Evolutionary conservation across 495 filamentous ascomycete genomes (phyloP).

Genomic region (Aspergillus taichungensis): DNA sequence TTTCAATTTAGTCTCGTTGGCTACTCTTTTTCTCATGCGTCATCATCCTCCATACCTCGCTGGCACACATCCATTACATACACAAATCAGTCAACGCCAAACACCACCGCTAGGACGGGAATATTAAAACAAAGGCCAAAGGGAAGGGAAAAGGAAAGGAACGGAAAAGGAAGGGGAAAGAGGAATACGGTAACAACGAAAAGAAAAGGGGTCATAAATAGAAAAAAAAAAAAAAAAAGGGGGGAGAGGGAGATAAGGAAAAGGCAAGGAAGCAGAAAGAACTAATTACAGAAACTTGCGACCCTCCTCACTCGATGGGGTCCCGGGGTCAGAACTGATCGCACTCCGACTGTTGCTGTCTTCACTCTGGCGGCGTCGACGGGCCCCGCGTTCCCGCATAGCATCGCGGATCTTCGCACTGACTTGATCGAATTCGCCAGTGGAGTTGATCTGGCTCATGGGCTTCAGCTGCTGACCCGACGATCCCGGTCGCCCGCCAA

Average conservation of each 20-base stretch:
- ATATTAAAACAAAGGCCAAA: neutral
- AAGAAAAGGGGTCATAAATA: neutral
- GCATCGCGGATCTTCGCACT: slow-evolving; percentile 77
- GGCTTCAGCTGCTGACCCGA: slow-evolving; percentile 57
- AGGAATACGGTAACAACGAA: neutral
- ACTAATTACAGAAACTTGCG: slow-evolving; percentile 33
- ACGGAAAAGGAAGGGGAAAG: neutral
- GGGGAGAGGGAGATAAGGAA: neutral
- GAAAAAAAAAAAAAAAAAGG: too few relatives aligned
- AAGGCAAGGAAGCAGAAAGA: neutral
- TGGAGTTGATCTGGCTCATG: slow-evolving; percentile 63
- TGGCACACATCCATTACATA: slow-evolving; percentile 3
- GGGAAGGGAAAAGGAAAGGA: neutral
- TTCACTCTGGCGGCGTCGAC: slow-evolving; percentile 59
- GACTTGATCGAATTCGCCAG: slow-evolving; percentile 71
- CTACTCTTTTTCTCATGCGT: neutral
- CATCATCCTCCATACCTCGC: neutral
- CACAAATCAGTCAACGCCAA: slow-evolving; percentile 4
- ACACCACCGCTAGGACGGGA: slow-evolving; percentile 11
- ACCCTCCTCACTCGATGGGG: slow-evolving; percentile 36
- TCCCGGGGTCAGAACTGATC: slow-evolving; percentile 34
- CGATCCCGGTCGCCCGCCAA: slow-evolving; percentile 47
- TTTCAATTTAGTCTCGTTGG: too few relatives aligned
- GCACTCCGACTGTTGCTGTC: slow-evolving; percentile 42
- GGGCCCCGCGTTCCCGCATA: slow-evolving; percentile 75